These are phyloP conservation scores for Rutstroemia sydowiana DNA, from an alignment of 2,329 filamentous ascomycete genomes.

Conservation along the genomic window DNA sequence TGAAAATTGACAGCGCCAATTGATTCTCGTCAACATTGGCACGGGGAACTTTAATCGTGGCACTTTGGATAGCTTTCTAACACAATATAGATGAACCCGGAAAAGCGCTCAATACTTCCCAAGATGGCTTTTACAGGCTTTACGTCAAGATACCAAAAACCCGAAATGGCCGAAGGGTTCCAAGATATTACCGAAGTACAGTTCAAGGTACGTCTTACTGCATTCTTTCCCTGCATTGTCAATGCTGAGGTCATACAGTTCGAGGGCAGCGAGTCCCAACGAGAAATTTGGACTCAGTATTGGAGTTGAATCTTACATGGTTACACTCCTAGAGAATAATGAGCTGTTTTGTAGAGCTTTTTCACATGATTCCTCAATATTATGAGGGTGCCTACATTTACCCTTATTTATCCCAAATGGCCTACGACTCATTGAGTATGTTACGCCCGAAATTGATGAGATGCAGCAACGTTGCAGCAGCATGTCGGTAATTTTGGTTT, in stretches of 20 bases:
- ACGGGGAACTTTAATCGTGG: background rate
- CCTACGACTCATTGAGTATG: background rate
- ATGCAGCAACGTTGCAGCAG: slow-evolving; percentile 7
- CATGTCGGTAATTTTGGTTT: slow-evolving; percentile 2
- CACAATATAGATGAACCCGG: slow-evolving; percentile 63
- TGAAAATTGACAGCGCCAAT: background rate
- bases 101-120: slow-evolving; percentile 66
- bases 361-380: slow-evolving; percentile 5
- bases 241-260: slow-evolving; percentile 20
- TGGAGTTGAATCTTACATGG: slow-evolving; percentile 51
- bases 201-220: slow-evolving; percentile 51
- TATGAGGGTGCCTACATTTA: slow-evolving; percentile 2
- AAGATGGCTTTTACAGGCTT: slow-evolving; percentile 76
- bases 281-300: slow-evolving; percentile 65
- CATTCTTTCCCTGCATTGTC: slow-evolving; percentile 10
- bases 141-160: slow-evolving; percentile 63
- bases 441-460: background rate
- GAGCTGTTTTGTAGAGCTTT: background rate
- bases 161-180: slow-evolving; percentile 71
- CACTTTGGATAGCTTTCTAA: slow-evolving; percentile 2
- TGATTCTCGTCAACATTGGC: background rate
- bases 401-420: background rate
- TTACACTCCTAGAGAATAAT: background rate
- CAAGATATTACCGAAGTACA: slow-evolving; percentile 67
- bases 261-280: slow-evolving; percentile 48